Evolutionary conservation across 2,329 filamentous ascomycete species (phyloP).

Genomic region (Parascedosporium putredinis): DNA sequence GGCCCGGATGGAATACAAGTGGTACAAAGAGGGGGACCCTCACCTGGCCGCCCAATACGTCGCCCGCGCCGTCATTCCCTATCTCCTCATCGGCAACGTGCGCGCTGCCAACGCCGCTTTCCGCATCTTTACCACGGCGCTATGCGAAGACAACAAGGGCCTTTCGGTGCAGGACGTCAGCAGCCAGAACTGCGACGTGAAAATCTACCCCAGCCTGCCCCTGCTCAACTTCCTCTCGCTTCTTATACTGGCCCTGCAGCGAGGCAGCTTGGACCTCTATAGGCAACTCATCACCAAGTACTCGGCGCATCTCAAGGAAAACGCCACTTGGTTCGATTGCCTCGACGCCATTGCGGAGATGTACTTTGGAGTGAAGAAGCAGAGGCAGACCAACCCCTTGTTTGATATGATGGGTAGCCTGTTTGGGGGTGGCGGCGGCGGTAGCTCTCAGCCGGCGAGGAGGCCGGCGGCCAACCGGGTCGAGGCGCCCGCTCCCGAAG

Average conservation of each 20-base stretch:
- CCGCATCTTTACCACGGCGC: slow-evolving; percentile 44
- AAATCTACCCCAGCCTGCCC: slow-evolving; percentile 84
- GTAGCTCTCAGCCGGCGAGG: slow-evolving; percentile 13
- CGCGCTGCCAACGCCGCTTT: slow-evolving; percentile 79
- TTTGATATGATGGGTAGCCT: slow-evolving; percentile 98
- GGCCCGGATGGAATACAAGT: slow-evolving; percentile 76
- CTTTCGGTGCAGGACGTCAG: slow-evolving; percentile 76
- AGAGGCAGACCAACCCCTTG: slow-evolving; percentile 80
- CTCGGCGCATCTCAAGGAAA: slow-evolving; percentile 64
- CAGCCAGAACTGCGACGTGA: slow-evolving; percentile 59
- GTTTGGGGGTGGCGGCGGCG: slow-evolving; percentile 55
- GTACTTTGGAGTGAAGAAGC: slow-evolving; percentile 89
- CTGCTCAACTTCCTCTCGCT: slow-evolving; percentile 89
- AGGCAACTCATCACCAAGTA: slow-evolving; percentile 77
- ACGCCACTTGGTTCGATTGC: slow-evolving; percentile 67
- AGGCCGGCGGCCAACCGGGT: slow-evolving; percentile 33
- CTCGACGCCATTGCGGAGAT: slow-evolving; percentile 86
- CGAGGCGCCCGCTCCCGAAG: slow-evolving; percentile 44
- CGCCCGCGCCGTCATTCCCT: slow-evolving; percentile 79
- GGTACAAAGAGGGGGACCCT: slow-evolving; percentile 83
- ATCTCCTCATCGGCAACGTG: slow-evolving; percentile 81
- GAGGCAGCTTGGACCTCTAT: slow-evolving; percentile 68
- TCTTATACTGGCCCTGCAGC: slow-evolving; percentile 72
- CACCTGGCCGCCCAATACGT: slow-evolving; percentile 82
- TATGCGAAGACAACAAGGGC: slow-evolving; percentile 29